These are phyloP conservation scores for Talaromyces sp. DNA, from an alignment of 2,329 filamentous ascomycete species.

Conservation along the genomic window DNA sequence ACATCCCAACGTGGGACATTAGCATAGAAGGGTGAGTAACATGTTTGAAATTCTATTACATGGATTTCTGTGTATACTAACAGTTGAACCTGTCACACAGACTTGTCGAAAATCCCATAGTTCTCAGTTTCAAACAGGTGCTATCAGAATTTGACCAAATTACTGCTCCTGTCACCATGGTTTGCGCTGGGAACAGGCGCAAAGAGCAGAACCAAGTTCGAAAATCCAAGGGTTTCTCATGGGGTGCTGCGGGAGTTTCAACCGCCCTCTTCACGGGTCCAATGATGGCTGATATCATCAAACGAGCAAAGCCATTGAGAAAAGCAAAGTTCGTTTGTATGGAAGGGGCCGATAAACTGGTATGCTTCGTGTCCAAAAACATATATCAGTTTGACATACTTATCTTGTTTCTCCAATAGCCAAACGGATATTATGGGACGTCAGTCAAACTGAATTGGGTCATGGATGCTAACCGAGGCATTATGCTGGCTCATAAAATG, in stretches of 20 bases:
- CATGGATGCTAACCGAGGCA: slow-evolving; percentile 73
- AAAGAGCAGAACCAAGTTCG: slow-evolving; percentile 90
- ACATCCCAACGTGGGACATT: slow-evolving; percentile 75
- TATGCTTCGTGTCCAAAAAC: slow-evolving; percentile 22
- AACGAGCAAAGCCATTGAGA: slow-evolving; percentile 60
- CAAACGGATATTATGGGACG: slow-evolving; percentile 85
- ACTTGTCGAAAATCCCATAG: slow-evolving; percentile 73
- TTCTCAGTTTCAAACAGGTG: slow-evolving; percentile 66
- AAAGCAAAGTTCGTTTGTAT: slow-evolving; percentile 81
- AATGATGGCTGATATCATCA: slow-evolving; percentile 65
- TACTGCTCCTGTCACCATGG: slow-evolving; percentile 80
- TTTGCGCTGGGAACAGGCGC: slow-evolving; percentile 84
- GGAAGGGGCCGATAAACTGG: slow-evolving; percentile 78
- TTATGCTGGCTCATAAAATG: slow-evolving; percentile 87
- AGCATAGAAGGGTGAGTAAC: slow-evolving; percentile 62
- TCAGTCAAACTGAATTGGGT: slow-evolving; percentile 85
- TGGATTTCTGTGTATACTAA: neutral
- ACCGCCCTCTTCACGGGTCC: slow-evolving; percentile 87
- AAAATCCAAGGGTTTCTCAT: slow-evolving; percentile 91
- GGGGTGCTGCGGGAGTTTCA: slow-evolving; percentile 81
- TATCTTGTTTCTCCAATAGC: slow-evolving; percentile 36
- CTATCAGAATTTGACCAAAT: slow-evolving; percentile 71
- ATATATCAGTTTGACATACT: neutral
- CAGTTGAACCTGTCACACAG: slow-evolving; percentile 22
- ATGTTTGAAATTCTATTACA: neutral